These are phyloP conservation scores for Penicillium flavigenum DNA, from an alignment of 495 filamentous ascomycete genomes.

Conservation along the genomic window DNA sequence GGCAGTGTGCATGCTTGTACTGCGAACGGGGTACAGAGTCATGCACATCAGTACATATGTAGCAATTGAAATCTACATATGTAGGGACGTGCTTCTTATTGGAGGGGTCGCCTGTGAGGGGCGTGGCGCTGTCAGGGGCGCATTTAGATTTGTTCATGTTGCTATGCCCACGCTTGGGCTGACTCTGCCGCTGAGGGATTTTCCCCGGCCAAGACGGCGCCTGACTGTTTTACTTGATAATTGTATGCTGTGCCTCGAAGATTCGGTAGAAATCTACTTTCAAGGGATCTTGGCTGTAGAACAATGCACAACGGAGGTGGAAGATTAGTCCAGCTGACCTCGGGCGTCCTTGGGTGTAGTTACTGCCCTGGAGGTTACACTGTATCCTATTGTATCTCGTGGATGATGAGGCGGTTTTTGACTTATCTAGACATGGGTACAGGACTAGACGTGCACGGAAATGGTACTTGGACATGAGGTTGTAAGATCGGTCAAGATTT, in stretches of 20 bases:
- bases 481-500: neutral
- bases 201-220: constrained; percentile 2
- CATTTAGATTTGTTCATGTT: neutral
- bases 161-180: neutral
- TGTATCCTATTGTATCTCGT: neutral
- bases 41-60: constrained; percentile 8
- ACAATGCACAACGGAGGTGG: constrained; percentile 1
- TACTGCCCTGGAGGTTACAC: constrained; percentile 4
- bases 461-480: neutral
- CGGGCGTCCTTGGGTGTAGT: neutral
- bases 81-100: constrained; percentile 3
- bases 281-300: constrained; percentile 11
- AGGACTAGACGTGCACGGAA: neutral
- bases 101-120: constrained; percentile 2
- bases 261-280: constrained; percentile 6
- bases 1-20: constrained; percentile 17
- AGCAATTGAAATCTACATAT: too few relatives aligned
- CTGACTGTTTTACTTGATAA: neutral
- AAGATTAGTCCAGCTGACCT: neutral
- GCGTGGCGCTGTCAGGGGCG: constrained; percentile 7
- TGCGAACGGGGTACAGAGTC: neutral
- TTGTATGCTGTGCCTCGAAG: neutral
- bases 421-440: neutral
- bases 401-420: neutral
- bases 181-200: constrained; percentile 6